Base-by-base conservation (phyloP, 2,329 filamentous ascomycete species). In the Aureobasidium sp. region DNA sequence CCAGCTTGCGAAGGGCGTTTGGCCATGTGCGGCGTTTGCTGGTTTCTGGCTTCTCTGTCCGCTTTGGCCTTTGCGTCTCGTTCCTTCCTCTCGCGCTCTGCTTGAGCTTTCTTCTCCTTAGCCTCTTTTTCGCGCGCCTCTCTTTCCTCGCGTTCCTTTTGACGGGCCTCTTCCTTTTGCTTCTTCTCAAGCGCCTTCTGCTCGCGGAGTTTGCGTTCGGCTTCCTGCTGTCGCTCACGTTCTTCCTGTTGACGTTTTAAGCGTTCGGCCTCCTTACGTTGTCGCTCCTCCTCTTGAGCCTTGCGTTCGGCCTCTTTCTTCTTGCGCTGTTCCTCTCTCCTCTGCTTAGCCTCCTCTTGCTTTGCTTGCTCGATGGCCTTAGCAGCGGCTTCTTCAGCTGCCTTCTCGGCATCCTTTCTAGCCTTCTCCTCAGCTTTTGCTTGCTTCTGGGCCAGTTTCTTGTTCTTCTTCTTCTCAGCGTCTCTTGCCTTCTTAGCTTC, bases 401-500 rank as follows among this genome's bases (percentile, higher is more conserved):
- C 90, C 74, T 90, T 92, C 72, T 96, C 91, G 5, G 91, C 91
- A 48, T 97, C 93, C 69, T 86, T 89, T 62, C 85, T 87, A 37
- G 91, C 89, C 75, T 90, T 92, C 72, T 97, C 92, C 72, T 97
- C 93, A n/a, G 93, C 90, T 67, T 89, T 86, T 2, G 87, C 87
- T 72, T 91, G 87, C 76, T 93, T 95, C 78, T 96, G 93, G 70
- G 91, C 86, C 26, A 87, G 87, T 66, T 92, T 91, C 79, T 93
- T 96, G 70, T 96, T 92, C 76, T 96, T 97, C 73, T 90, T 90
- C 80, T 94, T 96, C 74, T 96, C 90, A 17, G 94, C 92, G 71
- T 96, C 93, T 71, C 91, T 91, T 52, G 91, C 89, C 75, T 93
- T 96, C 78, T 97, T 97, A 23, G 90, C 91, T 73, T 94, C 92